A percentile compares a stretch with the other conserved stretches of the same genome.
These are phyloP conservation scores for Zalerion maritima DNA, from an alignment of 495 filamentous ascomycete genomes.

Conservation along the genomic window DNA sequence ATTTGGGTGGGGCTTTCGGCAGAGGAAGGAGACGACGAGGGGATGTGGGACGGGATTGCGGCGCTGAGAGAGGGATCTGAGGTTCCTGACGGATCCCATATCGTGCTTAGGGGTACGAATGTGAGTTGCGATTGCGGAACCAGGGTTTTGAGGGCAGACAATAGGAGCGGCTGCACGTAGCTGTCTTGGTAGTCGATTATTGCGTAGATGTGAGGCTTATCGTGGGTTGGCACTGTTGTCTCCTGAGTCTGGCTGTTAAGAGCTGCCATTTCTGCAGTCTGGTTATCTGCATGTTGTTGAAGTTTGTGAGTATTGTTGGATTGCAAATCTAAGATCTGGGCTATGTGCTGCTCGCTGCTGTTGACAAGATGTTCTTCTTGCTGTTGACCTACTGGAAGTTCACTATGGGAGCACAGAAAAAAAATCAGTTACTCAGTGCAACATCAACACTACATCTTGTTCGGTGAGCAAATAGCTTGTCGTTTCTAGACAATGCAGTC, in stretches of 20 bases:
- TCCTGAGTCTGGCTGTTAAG: slow-evolving; percentile 1
- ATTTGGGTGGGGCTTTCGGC: slow-evolving; percentile 31
- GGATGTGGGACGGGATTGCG: slow-evolving; percentile 19
- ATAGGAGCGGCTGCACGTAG: slow-evolving; percentile 74
- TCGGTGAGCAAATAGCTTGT: too few species aligned
- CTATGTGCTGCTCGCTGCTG: too few species aligned
- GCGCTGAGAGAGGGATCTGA: slow-evolving; percentile 16
- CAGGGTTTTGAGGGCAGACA: slow-evolving; percentile 48
- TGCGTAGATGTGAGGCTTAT: slow-evolving; percentile 43
- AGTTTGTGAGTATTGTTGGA: too few species aligned
- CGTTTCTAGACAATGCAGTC: too few species aligned
- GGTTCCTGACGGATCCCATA: slow-evolving; percentile 5
- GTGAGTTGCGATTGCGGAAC: slow-evolving; percentile 34
- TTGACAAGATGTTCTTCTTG: too few species aligned
- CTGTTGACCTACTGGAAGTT: too few species aligned
- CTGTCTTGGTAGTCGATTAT: slow-evolving; percentile 69
- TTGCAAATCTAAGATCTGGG: too few species aligned
- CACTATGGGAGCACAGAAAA: too few species aligned
- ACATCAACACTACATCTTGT: too few species aligned
- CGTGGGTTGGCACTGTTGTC: background rate
- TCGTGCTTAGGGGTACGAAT: slow-evolving; percentile 16
- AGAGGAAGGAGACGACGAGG: slow-evolving; percentile 29
- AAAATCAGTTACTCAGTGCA: too few species aligned
- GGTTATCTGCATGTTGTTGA: too few species aligned
- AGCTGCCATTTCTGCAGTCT: background rate